Conservation (phyloP, 2,329 filamentous ascomycete genomes). For the Xylariaceae sp. region DNA sequence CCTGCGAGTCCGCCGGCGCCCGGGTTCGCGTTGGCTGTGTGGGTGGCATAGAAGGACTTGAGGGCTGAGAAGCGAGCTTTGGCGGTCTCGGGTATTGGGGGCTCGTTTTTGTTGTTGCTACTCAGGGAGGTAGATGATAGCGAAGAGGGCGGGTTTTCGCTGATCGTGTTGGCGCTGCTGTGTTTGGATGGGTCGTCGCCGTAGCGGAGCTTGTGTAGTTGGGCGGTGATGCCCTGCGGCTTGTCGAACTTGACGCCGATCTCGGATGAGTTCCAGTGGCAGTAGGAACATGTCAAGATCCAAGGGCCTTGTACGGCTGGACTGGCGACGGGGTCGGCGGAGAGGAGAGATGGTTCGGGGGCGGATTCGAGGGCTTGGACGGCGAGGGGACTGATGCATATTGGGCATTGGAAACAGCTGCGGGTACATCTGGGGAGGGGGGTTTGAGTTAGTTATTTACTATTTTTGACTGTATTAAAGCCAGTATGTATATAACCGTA, state of each 20-base stretch:
- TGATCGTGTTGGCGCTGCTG: constrained; percentile 20
- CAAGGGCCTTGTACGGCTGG: constrained; percentile 52
- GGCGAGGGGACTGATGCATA: constrained; percentile 76
- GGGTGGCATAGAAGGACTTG: constrained; percentile 75
- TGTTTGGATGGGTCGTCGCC: constrained; percentile 43
- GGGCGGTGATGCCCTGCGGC: constrained; percentile 77
- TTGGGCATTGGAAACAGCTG: constrained; percentile 92
- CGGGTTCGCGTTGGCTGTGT: constrained; percentile 59
- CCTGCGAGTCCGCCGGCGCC: constrained; percentile 47
- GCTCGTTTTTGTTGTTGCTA: constrained; percentile 43
- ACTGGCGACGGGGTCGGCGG: constrained; percentile 38
- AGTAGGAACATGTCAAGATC: constrained; percentile 83
- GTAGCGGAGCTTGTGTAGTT: constrained; percentile 69
- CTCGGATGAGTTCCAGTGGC: constrained; percentile 87
- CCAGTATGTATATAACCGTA: background rate
- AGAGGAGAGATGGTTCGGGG: constrained; percentile 42
- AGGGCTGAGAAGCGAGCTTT: constrained; percentile 60
- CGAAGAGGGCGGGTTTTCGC: constrained; percentile 53
- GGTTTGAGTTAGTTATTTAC: constrained; percentile 1
- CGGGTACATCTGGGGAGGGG: constrained; percentile 68
- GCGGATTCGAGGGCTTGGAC: constrained; percentile 66
- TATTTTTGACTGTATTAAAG: background rate
- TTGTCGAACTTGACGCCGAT: constrained; percentile 89
- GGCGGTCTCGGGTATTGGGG: constrained; percentile 56
- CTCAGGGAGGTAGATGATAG: too few species aligned